A percentile compares a stretch with the other conserved stretches of the same genome.
Conservation (phyloP, 2,329 filamentous ascomycete species). For the Colletotrichum sublineola region DNA sequence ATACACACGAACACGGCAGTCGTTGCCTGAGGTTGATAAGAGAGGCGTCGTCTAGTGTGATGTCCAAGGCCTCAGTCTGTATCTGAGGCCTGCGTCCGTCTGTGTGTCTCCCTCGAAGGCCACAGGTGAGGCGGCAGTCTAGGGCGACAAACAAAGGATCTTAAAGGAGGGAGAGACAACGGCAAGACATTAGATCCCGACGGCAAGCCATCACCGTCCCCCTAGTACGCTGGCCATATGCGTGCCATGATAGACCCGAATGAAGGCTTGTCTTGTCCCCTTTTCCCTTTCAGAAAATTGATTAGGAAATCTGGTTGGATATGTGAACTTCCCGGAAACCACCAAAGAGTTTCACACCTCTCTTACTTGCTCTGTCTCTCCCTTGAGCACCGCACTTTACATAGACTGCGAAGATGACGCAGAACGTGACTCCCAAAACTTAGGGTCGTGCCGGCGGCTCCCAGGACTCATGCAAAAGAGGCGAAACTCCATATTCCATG, state of each 20-base stretch:
- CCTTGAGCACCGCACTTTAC: neutral
- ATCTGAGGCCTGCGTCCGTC: neutral
- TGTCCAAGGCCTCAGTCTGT: neutral
- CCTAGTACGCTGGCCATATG: neutral
- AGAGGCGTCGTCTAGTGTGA: neutral
- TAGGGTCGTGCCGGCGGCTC: neutral
- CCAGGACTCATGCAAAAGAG: neutral
- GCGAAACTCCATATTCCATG: neutral
- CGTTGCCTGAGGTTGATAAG: neutral
- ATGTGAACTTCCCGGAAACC: conserved; percentile 18
- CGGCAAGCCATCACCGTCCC: neutral
- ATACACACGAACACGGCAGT: neutral
- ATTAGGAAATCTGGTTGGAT: conserved; percentile 8
- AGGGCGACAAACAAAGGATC: neutral
- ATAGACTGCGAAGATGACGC: neutral
- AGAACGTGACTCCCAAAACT: neutral
- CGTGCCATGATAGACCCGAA: neutral
- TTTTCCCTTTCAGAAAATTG: neutral
- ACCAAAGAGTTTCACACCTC: neutral
- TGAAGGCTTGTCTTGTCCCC: neutral
- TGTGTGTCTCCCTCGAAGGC: neutral
- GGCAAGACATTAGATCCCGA: conserved; percentile 3
- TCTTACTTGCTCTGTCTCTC: neutral
- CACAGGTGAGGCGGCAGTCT: neutral
- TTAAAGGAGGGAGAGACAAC: neutral